phyloP scores from a whole-genome alignment of 2,329 filamentous ascomycete species.

The Cladobotryum protrusum region DNA sequence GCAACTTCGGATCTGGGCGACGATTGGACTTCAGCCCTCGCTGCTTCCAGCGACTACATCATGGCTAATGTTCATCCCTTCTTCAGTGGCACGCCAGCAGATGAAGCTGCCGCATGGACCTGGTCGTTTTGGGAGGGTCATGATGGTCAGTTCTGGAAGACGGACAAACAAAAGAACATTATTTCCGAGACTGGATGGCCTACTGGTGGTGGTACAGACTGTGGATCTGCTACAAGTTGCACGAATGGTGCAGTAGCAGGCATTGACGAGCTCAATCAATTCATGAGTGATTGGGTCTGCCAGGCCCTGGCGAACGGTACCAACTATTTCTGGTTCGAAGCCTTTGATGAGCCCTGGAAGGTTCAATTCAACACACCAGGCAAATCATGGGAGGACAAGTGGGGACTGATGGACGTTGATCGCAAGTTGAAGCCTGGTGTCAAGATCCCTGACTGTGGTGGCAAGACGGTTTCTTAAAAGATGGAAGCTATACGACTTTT shows the following conservation, averaged over 20 bases:
- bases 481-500: neutral
- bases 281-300: conserved; percentile 83
- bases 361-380: conserved; percentile 59
- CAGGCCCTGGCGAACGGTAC: conserved; percentile 72
- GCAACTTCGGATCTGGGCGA: conserved; percentile 86
- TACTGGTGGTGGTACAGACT: conserved; percentile 71
- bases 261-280: conserved; percentile 73
- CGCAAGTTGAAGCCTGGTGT: conserved; percentile 79
- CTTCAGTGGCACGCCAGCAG: conserved; percentile 71
- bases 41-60: conserved; percentile 69
- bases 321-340: conserved; percentile 96
- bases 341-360: conserved; percentile 98
- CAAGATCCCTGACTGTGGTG: conserved; percentile 80
- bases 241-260: conserved; percentile 67
- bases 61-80: conserved; percentile 98
- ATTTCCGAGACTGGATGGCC: conserved; percentile 95
- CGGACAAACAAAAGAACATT: conserved; percentile 60
- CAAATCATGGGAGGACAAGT: conserved; percentile 88
- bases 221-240: conserved; percentile 55
- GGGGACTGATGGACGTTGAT: conserved; percentile 83
- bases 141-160: conserved; percentile 59
- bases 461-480: conserved; percentile 50
- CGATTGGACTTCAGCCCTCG: conserved; percentile 71
- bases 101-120: conserved; percentile 71
- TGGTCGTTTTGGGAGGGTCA: conserved; percentile 71